Percentiles rank a stretch among this genome's conserved stretches.
These are phyloP conservation scores for Gracilariopsis chorda DNA, from an alignment of 23 red algal species.

Conservation along the genomic window DNA sequence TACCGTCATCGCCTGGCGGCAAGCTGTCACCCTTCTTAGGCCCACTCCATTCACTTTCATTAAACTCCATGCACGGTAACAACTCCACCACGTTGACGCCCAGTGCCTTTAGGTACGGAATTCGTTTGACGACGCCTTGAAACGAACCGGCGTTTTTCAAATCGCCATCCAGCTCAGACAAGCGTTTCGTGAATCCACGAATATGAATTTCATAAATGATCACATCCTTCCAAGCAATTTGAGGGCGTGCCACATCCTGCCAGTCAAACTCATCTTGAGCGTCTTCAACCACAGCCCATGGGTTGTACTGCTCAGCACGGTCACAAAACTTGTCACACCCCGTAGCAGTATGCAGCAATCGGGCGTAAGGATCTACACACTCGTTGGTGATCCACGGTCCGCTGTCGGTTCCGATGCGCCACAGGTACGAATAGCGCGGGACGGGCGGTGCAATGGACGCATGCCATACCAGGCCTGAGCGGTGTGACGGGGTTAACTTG, in stretches of 20 bases:
- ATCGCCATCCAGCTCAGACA: not conserved
- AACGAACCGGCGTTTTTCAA: slow-evolving; percentile 50
- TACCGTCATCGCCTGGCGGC: slow-evolving; percentile 11
- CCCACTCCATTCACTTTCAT: slow-evolving; percentile 99
- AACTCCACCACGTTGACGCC: slow-evolving; percentile 96
- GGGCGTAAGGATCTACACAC: slow-evolving; percentile 87
- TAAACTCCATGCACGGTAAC: slow-evolving; percentile 94
- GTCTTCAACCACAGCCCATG: slow-evolving; percentile 65
- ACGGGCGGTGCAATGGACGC: slow-evolving; percentile 47
- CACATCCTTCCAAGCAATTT: slow-evolving; percentile 64
- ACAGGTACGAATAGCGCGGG: slow-evolving; percentile 49
- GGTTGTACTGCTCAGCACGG: slow-evolving; percentile 15
- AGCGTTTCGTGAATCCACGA: slow-evolving; percentile 73
- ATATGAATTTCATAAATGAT: slow-evolving; percentile 98
- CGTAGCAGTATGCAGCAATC: slow-evolving; percentile 42
- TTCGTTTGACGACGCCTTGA: slow-evolving; percentile 79
- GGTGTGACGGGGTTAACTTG: slow-evolving; percentile 26
- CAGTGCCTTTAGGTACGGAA: slow-evolving; percentile 88
- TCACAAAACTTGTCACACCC: slow-evolving; percentile 51
- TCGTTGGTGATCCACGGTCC: slow-evolving; percentile 71
- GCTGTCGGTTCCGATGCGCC: slow-evolving; percentile 57
- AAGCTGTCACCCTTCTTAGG: too few species aligned
- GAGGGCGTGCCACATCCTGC: slow-evolving; percentile 71
- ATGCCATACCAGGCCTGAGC: slow-evolving; percentile 85
- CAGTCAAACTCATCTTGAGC: slow-evolving; percentile 74